Base-by-base conservation (phyloP, 805 yeast species). In the Pichia membranifaciens region DNA sequence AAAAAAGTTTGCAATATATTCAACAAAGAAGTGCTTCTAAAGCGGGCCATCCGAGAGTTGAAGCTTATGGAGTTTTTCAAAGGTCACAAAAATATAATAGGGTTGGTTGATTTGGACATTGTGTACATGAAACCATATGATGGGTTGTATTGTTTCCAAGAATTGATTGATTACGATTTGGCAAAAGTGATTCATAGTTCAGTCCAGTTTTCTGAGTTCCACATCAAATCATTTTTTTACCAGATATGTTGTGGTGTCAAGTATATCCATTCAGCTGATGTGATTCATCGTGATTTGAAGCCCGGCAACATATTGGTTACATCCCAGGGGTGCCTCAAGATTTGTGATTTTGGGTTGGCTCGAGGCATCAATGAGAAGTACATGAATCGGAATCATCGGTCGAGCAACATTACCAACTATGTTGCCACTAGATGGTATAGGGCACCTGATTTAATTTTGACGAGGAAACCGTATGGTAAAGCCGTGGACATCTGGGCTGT, bases 361-460 rank as follows among this genome's bases (percentile, higher is more conserved):
- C 71, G 97, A 59, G 95, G 95, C 1, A 71, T 87, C 12, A 58
- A 62, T 10, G 59, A 56, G 17, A 54, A 56, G 34, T 63, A 47
- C 53, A 63, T 58, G 62, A 60, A 57, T 38, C 47, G 47, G 32
- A 65, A 58, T 57, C 68, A 53, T 51, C 66, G 62, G 43, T 63
- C 69, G 15, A 67, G 61, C 28, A 71, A 76, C 15, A 85, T 86
- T 23, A 86, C 95, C 10, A 82, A 80, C 55, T 90, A 90, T 60
- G 96, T 90, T 21, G 96, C 96, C 0, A 90, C 97, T 0, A 69
- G 97, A 49, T 90, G 96, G 96, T 90, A 90, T 59, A 72, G 98
- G 39, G 96, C 97, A 0, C 98, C 98, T 0, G 98, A 90, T 58
- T 71, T 90, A 41, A 77, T 90, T 38, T 64, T 89, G 31, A 74